Conservation (phyloP, 1,284 basidiomycete species). For the Ceratobasidium theobromae region DNA sequence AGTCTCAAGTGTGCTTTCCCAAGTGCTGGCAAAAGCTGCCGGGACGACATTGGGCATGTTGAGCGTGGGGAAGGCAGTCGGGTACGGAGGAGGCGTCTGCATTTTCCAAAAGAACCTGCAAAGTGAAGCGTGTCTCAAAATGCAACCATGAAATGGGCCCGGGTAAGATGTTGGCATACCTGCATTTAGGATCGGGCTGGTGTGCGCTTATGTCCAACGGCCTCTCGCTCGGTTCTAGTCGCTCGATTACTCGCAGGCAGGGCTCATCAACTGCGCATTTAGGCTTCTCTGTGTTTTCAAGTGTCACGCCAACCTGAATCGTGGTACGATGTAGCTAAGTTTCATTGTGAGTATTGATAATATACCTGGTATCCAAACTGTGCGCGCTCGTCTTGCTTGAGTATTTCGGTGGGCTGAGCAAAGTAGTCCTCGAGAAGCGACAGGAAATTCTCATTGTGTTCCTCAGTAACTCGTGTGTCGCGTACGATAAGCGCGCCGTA, state of each 20-base stretch:
- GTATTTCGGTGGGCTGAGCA: conserved; percentile 59
- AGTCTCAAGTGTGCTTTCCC: conserved; percentile 70
- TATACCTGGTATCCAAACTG: conserved; percentile 57
- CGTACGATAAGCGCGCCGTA: conserved; percentile 81
- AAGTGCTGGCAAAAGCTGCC: conserved; percentile 56
- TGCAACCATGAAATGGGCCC: neutral
- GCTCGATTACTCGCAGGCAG: conserved; percentile 69
- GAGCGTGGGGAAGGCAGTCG: conserved; percentile 70
- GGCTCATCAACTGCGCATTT: conserved; percentile 79
- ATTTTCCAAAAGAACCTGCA: conserved; percentile 82
- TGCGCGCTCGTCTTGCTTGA: conserved; percentile 73
- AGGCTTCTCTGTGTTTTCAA: conserved; percentile 91
- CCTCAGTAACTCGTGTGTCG: conserved; percentile 79
- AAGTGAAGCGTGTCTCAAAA: neutral
- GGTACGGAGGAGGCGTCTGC: conserved; percentile 72
- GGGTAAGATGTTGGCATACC: conserved; percentile 42
- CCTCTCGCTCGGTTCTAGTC: conserved; percentile 70
- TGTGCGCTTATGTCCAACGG: conserved; percentile 71
- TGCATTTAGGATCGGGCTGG: conserved; percentile 85
- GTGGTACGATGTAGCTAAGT: conserved; percentile 71
- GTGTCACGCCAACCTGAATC: conserved; percentile 80
- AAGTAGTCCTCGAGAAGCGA: conserved; percentile 87
- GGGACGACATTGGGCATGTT: conserved; percentile 83
- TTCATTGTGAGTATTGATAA: conserved; percentile 23
- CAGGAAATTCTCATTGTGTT: conserved; percentile 76